Percentiles rank a stretch among this genome's conserved stretches.
phyloP scores from a whole-genome alignment of 257 asterid species.

The Solanum arcanum region DNA sequence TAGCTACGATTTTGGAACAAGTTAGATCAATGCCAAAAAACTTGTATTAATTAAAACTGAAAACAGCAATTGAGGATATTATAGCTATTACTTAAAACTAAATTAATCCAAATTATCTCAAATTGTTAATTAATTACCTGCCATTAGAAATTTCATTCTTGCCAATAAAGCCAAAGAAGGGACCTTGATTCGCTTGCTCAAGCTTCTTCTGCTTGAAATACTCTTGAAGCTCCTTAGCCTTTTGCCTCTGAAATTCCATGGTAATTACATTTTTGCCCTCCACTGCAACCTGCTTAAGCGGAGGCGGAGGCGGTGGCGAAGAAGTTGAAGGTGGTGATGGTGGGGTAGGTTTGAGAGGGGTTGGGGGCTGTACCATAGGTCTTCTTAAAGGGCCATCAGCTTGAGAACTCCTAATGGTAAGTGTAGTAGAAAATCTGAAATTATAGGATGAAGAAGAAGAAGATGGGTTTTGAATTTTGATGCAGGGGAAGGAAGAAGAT shows the following conservation, averaged over 20 bases:
- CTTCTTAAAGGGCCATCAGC: slow-evolving; percentile 87
- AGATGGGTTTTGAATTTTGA: slow-evolving; percentile 31
- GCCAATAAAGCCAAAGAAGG: slow-evolving; percentile 80
- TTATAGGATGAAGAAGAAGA: slow-evolving; percentile 19
- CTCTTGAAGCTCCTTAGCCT: slow-evolving; percentile 88
- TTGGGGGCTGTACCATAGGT: slow-evolving; percentile 11
- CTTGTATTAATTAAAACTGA: not conserved
- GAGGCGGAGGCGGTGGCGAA: slow-evolving; percentile 3
- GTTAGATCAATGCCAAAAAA: not conserved
- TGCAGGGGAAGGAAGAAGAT: slow-evolving; percentile 39
- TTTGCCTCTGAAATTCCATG: slow-evolving; percentile 89
- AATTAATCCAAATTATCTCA: not conserved
- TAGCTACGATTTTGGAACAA: not conserved
- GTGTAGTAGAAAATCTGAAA: slow-evolving; percentile 33
- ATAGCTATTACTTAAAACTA: not conserved
- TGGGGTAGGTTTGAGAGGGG: slow-evolving; percentile 80
- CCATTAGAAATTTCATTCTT: slow-evolving; percentile 95
- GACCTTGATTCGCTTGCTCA: slow-evolving; percentile 74
- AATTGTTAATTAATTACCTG: slow-evolving; percentile 32
- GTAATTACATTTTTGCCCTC: slow-evolving; percentile 47
- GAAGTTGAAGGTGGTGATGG: slow-evolving; percentile 43
- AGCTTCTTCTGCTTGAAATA: slow-evolving; percentile 93
- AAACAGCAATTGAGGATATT: not conserved
- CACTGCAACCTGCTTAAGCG: slow-evolving; percentile 34
- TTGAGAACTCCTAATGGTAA: slow-evolving; percentile 57